Percentiles rank a stretch among this genome's conserved stretches.
Conservation (phyloP, 352 stramenopile species). For the Globisporangium cylindrosporum region DNA sequence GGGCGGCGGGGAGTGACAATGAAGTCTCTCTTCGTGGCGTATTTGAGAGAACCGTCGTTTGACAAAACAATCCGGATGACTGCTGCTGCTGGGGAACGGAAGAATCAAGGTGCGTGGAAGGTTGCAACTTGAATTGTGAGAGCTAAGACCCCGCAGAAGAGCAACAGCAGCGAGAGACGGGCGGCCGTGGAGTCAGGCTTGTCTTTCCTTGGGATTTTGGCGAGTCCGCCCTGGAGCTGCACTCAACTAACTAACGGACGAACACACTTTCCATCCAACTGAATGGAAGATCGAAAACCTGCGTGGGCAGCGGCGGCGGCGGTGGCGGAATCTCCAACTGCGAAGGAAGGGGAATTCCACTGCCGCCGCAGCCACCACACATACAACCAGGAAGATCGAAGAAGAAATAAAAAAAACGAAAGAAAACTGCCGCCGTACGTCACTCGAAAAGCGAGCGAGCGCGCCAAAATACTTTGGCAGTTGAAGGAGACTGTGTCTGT, state of each 20-base stretch:
- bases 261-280: not conserved
- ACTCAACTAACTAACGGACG: not conserved
- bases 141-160: slow-evolving; percentile 6
- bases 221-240: not conserved
- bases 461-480: not conserved
- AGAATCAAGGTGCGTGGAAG: slow-evolving; percentile 15
- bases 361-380: too few species aligned
- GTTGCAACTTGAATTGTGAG: slow-evolving; percentile 14
- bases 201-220: not conserved
- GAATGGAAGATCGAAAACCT: slow-evolving; percentile 11
- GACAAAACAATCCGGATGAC: slow-evolving; percentile 7
- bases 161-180: not conserved
- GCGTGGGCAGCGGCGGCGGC: too few species aligned
- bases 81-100: slow-evolving; percentile 8
- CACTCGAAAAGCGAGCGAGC: not conserved
- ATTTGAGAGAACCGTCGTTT: slow-evolving; percentile 10
- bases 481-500: not conserved
- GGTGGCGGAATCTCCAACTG: not conserved
- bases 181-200: not conserved
- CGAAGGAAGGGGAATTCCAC: too few species aligned
- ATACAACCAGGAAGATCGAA: not conserved
- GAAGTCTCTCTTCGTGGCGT: not conserved
- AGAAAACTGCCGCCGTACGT: not conserved
- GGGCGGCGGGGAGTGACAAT: not conserved
- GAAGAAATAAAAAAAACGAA: not conserved